A percentile compares a stretch with the other conserved stretches of the same genome.
Conservation (phyloP, 495 filamentous ascomycete species). For the Lepidopterella palustris region DNA sequence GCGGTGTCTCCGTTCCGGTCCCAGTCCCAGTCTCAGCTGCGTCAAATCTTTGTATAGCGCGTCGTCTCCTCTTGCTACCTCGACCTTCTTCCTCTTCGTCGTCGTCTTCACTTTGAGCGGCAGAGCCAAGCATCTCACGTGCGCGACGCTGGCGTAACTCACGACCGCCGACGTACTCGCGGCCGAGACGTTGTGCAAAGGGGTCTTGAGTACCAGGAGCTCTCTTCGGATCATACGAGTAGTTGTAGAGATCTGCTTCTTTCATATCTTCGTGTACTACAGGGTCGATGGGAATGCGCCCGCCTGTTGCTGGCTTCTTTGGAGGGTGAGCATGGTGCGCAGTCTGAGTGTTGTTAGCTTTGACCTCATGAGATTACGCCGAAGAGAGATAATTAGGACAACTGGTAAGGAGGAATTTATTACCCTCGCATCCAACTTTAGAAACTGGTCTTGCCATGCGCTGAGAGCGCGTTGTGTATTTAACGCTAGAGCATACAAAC, state of each 20-base stretch:
- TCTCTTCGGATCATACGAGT: conserved; percentile 34
- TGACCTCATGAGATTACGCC: not conserved
- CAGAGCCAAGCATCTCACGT: conserved; percentile 24
- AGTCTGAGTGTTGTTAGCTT: conserved; percentile 20
- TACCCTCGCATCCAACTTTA: conserved; percentile 47
- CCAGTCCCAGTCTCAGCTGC: conserved; percentile 10
- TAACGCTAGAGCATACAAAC: conserved; percentile 49
- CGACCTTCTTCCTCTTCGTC: conserved; percentile 21
- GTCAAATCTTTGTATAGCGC: conserved; percentile 24
- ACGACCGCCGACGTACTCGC: conserved; percentile 30
- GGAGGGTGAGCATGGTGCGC: conserved; percentile 38
- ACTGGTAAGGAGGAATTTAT: conserved; percentile 21
- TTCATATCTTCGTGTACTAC: conserved; percentile 36
- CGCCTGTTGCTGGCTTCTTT: conserved; percentile 37
- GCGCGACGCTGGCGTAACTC: conserved; percentile 35
- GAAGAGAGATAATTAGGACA: conserved; percentile 14
- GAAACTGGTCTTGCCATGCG: conserved; percentile 59
- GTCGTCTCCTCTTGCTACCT: conserved; percentile 13
- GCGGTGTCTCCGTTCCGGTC: conserved; percentile 8
- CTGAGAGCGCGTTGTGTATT: conserved; percentile 49
- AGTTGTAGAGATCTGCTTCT: conserved; percentile 40
- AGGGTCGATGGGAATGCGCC: conserved; percentile 28
- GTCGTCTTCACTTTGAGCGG: conserved; percentile 26
- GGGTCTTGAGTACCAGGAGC: conserved; percentile 35
- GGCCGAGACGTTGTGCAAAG: conserved; percentile 30